Base-by-base conservation (phyloP, 176 grass and related monocot genomes). In the Carex parvula region DNA sequence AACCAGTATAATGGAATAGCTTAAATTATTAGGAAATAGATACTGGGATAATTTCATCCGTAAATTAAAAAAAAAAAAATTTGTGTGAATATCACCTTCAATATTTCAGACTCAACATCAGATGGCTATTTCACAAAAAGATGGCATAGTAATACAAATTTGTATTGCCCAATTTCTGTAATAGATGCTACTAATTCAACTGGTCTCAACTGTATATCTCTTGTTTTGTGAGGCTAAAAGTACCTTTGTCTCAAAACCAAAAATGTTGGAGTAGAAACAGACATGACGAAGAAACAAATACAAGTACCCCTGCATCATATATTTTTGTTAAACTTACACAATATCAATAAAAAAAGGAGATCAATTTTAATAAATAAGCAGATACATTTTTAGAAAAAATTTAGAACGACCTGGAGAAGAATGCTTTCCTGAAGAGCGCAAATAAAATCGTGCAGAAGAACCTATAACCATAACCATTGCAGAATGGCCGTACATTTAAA, bases 241-340 rank as follows among this genome's bases (percentile, higher is more conserved):
- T 92, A 99, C 97, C 97, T 99, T 96, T 5, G 91, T 99, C 88
- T 99, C 97, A 63, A 89, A 99, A 83, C 97, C 97, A 77, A 99
- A 96, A 89, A 99, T 94, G 85, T 99, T 99, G 21, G 93, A 96
- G 72, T 99, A 99, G 78, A 99, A 96, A 81, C 97, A 96, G 77
- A 96, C 88, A 83, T 99, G 93, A 74, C 86, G 93, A 77, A 94
- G 85, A 88, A 99, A 99, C 83, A 99, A 89, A 94, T 99, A 99
- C 97, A 99, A 94, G 70, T 99, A 90, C 13, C 97, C 97, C 97
- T 99, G 90, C 66, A 72, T 76, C 61, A 88, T 75, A 79, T 85
- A 72, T 33, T 32, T 60, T 56, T 66, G 70, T 76, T 84, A 56
- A 73, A 76, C 75, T 85, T 41, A 37, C 68, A 72, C 60, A 80